phyloP scores from a whole-genome alignment of 805 yeast genomes.

The Teunomyces barrocoloradensis region DNA sequence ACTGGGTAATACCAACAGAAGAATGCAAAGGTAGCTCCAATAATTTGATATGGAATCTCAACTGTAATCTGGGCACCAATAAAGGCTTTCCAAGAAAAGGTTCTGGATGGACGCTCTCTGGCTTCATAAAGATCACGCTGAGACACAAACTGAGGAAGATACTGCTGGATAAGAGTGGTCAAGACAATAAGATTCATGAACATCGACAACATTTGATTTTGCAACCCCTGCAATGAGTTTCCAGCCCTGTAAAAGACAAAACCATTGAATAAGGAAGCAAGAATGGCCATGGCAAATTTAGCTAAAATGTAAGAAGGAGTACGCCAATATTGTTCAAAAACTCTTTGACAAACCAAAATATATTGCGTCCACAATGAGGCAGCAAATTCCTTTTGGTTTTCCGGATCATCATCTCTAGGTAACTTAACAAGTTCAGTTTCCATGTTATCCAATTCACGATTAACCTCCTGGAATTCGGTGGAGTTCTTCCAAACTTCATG shows the following conservation, averaged over 20 bases:
- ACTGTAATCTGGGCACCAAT: conserved; percentile 60
- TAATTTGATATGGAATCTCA: conserved; percentile 63
- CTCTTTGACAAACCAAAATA: conserved; percentile 10
- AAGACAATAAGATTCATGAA: conserved; percentile 64
- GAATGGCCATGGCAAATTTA: conserved; percentile 11
- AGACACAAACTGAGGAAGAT: conserved; percentile 51
- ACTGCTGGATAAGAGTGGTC: conserved; percentile 58
- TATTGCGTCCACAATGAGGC: conserved; percentile 9
- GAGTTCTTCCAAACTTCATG: conserved; percentile 24
- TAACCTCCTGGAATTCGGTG: conserved; percentile 12
- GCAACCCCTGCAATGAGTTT: conserved; percentile 22
- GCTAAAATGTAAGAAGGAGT: conserved; percentile 23
- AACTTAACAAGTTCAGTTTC: conserved; percentile 15
- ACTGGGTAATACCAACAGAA: conserved; percentile 21
- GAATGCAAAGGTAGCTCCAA: conserved; percentile 40
- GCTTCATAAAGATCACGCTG: conserved; percentile 69
- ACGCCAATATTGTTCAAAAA: conserved; percentile 27
- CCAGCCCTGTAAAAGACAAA: conserved; percentile 14
- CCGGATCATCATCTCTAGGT: conserved; percentile 11
- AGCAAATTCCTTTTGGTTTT: conserved; percentile 10
- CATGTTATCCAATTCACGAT: conserved; percentile 17
- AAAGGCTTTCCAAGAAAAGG: conserved; percentile 66
- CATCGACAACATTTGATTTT: conserved; percentile 71
- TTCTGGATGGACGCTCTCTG: conserved; percentile 71
- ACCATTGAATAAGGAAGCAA: conserved; percentile 14